Percentiles rank a stretch among this genome's conserved stretches.
These are phyloP conservation scores for Metarhizium anisopliae DNA, from an alignment of 2,329 filamentous ascomycete genomes.

Conservation along the genomic window DNA sequence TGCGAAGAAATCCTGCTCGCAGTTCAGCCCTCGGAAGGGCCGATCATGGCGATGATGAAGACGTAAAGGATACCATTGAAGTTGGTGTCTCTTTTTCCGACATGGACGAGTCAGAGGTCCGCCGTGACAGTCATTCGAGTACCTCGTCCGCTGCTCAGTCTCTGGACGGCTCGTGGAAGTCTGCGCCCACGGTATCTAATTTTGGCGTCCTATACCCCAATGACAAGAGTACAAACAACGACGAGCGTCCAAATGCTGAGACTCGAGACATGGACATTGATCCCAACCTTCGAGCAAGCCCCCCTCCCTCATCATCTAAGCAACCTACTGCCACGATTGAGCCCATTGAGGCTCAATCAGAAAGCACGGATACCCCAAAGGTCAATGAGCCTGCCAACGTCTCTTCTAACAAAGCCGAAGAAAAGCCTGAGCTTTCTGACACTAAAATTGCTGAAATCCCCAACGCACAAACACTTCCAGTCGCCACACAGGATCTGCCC, in stretches of 20 bases:
- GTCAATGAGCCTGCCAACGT: neutral
- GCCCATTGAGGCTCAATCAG: neutral
- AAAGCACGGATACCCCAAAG: neutral
- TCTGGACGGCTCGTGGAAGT: slow-evolving; percentile 11
- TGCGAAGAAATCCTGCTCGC: slow-evolving; percentile 31
- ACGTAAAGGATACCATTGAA: slow-evolving; percentile 50
- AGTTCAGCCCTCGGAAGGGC: slow-evolving; percentile 25
- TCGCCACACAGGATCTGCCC: neutral
- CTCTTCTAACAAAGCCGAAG: neutral
- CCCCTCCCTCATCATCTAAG: neutral
- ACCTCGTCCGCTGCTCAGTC: slow-evolving; percentile 19
- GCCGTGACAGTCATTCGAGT: slow-evolving; percentile 16
- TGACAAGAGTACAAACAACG: neutral
- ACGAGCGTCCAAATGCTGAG: neutral
- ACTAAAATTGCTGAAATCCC: neutral
- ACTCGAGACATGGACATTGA: slow-evolving; percentile 5
- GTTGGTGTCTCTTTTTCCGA: slow-evolving; percentile 36
- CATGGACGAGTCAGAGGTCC: slow-evolving; percentile 20
- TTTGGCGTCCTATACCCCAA: neutral
- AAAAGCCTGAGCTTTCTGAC: neutral
- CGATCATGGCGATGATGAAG: slow-evolving; percentile 32
- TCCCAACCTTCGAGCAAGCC: slow-evolving; percentile 5
- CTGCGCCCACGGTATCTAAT: slow-evolving; percentile 6
- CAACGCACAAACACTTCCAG: neutral
- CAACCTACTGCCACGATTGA: neutral